Percentiles rank a stretch among this genome's conserved stretches.
phyloP scores from a whole-genome alignment of 192 early-diverging fungal genomes.

The Coemansia asiatica region DNA sequence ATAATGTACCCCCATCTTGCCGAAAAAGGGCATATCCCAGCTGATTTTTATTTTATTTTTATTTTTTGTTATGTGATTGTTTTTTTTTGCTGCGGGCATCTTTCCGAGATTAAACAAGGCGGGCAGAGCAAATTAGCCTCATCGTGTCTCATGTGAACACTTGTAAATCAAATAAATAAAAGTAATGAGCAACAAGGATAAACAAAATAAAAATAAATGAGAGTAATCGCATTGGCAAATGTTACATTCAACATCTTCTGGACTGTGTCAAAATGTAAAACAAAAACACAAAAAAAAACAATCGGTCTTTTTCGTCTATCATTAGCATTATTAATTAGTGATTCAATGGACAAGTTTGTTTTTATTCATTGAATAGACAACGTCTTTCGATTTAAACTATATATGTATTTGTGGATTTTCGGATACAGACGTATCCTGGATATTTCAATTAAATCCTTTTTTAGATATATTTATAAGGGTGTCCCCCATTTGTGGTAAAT shows the following conservation, averaged over 20 bases:
- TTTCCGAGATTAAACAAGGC: constrained; percentile 5
- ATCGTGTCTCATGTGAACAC: background rate
- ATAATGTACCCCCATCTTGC: background rate
- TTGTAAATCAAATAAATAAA: background rate
- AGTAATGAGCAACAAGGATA: constrained; percentile 1
- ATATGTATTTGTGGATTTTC: background rate
- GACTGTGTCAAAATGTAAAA: background rate
- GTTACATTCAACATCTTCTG: background rate
- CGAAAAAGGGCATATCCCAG: background rate
- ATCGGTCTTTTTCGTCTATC: background rate
- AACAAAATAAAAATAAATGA: background rate
- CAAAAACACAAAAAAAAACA: background rate
- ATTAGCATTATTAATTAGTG: background rate
- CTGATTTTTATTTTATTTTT: constrained; percentile 6
- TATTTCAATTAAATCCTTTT: background rate
- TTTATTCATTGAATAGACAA: background rate
- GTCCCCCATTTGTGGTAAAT: background rate
- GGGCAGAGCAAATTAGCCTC: background rate
- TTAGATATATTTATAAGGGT: background rate
- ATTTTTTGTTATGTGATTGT: background rate
- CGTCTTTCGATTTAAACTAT: no score
- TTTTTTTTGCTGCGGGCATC: background rate
- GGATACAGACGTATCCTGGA: background rate
- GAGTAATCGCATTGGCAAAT: background rate
- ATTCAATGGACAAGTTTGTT: background rate